These are phyloP conservation scores for Thraustochytrium striatum DNA, from an alignment of 352 stramenopile species.

Conservation along the genomic window DNA sequence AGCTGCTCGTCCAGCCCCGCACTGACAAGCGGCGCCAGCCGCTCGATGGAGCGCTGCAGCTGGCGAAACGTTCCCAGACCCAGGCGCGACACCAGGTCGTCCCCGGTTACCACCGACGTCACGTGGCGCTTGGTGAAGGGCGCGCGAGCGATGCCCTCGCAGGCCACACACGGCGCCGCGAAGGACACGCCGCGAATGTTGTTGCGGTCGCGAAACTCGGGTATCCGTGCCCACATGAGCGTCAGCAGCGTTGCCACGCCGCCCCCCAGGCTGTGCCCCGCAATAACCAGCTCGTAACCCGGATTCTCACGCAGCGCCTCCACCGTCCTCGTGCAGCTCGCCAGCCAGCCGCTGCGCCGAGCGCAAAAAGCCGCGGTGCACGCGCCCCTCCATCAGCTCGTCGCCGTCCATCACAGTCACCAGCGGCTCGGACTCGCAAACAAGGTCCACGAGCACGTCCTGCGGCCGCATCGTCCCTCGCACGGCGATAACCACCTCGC, in stretches of 20 bases:
- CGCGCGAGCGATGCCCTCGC: slow-evolving; percentile 10
- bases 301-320: slow-evolving; percentile 9
- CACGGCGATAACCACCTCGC: background rate
- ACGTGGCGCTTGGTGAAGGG: background rate
- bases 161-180: slow-evolving; percentile 1
- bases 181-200: slow-evolving; percentile 24
- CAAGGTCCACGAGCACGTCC: slow-evolving; percentile 35
- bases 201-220: slow-evolving; percentile 16
- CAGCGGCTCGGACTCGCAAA: slow-evolving; percentile 4
- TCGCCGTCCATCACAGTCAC: slow-evolving; percentile 19
- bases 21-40: background rate
- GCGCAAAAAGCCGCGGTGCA: slow-evolving; percentile 15
- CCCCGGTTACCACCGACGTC: slow-evolving; percentile 25
- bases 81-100: slow-evolving; percentile 37
- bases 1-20: background rate
- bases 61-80: slow-evolving; percentile 10
- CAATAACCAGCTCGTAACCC: slow-evolving; percentile 33
- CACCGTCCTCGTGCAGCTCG: slow-evolving; percentile 29
- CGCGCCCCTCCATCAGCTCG: slow-evolving; percentile 12
- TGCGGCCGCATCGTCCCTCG: slow-evolving; percentile 24
- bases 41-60: slow-evolving; percentile 16
- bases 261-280: slow-evolving; percentile 36
- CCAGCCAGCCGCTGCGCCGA: slow-evolving; percentile 33
- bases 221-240: slow-evolving; percentile 26
- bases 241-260: slow-evolving; percentile 24